phyloP scores from a whole-genome alignment of 108 stramenopile species.

The Skeletonema menzelii region DNA sequence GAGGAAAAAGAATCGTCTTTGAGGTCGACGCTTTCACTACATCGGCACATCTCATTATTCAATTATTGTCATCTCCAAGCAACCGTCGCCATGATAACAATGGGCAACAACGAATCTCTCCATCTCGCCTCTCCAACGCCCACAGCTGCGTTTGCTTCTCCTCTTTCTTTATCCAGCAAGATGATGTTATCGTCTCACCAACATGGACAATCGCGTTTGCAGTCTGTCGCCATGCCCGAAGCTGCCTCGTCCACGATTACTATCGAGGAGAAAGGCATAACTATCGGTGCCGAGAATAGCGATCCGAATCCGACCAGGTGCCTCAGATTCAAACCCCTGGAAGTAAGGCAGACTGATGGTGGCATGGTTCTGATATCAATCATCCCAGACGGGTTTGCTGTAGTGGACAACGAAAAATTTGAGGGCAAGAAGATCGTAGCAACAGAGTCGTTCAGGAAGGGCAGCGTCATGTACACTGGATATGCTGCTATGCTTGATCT shows the following conservation, averaged over 20 bases:
- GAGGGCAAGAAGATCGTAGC: conserved; percentile 35
- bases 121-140: background rate
- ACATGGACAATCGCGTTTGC: background rate
- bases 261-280: background rate
- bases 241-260: background rate
- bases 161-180: background rate
- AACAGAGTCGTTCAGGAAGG: conserved; percentile 18
- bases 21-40: background rate
- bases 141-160: background rate
- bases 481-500: conserved; percentile 30
- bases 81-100: background rate
- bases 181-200: background rate
- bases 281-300: background rate
- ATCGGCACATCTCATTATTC: background rate
- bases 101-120: background rate
- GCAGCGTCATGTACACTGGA: conserved; percentile 22
- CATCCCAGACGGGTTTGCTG: conserved; percentile 27
- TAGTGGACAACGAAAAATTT: conserved; percentile 21
- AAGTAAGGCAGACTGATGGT: background rate
- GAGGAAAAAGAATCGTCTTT: background rate
- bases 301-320: background rate
- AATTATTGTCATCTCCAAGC: background rate
- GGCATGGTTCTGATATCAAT: background rate
- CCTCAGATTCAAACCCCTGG: background rate
- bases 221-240: background rate